phyloP scores from a whole-genome alignment of 805 yeast genomes.

The Cyberlindnera maclurae region DNA sequence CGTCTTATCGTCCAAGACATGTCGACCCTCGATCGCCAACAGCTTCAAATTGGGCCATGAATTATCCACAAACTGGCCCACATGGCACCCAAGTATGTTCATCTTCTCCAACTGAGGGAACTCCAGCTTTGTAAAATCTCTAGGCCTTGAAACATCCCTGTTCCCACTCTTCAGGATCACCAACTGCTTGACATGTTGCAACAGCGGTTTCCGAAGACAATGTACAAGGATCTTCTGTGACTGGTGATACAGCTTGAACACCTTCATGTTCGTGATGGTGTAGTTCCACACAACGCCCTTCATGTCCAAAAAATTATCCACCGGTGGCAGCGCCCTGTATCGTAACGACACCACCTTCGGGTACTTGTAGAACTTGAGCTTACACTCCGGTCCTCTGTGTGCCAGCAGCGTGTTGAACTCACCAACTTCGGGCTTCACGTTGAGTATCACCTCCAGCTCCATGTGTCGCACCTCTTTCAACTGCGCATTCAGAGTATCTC shows the following conservation, averaged over 20 bases:
- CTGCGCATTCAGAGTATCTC: background rate
- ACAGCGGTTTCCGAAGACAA: background rate
- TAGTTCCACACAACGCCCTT: conserved; percentile 1
- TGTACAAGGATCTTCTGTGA: too few species aligned
- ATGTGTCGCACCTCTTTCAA: background rate
- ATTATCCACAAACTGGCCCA: background rate
- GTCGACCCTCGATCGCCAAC: conserved; percentile 2
- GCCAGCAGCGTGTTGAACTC: background rate
- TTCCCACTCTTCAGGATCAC: background rate
- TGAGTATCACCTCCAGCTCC: background rate
- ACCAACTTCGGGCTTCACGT: background rate
- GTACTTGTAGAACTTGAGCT: background rate
- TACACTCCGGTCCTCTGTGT: background rate
- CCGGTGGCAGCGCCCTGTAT: background rate
- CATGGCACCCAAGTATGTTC: background rate
- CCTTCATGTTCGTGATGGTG: background rate
- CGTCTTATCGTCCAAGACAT: background rate
- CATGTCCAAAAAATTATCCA: background rate
- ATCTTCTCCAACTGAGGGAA: conserved; percentile 1
- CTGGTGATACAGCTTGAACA: background rate
- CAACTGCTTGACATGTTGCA: background rate
- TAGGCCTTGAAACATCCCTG: background rate
- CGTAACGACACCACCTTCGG: background rate
- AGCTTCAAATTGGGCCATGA: conserved; percentile 1
- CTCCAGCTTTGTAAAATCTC: background rate